phyloP scores from a whole-genome alignment of 495 filamentous ascomycete species.

The Podospora sp. region DNA sequence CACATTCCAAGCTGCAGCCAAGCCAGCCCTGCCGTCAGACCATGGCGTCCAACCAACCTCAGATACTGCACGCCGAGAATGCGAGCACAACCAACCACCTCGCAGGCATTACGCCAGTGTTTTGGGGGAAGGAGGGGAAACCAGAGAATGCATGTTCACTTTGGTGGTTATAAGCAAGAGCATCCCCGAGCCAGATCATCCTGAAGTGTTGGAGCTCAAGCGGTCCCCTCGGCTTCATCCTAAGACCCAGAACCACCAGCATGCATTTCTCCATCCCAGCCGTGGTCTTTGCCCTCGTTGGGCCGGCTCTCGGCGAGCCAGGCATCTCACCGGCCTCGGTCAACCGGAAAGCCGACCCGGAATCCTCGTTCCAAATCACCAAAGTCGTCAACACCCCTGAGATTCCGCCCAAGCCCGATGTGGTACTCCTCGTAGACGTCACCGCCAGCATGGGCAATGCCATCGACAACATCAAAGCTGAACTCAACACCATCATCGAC shows the following conservation, averaged over 20 bases:
- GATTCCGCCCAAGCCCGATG: constrained; percentile 18
- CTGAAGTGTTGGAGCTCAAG: not conserved
- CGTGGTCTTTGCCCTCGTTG: constrained; percentile 5
- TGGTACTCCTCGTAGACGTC: constrained; percentile 21
- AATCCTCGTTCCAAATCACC: constrained; percentile 14
- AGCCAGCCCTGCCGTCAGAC: not conserved
- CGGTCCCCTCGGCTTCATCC: not conserved
- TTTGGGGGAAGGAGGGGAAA: not conserved
- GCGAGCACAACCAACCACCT: not conserved
- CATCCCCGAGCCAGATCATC: not conserved
- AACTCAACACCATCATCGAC: constrained; percentile 16
- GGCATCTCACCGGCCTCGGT: constrained; percentile 15
- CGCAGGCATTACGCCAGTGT: not conserved
- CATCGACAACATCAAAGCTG: constrained; percentile 19
- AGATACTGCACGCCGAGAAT: not conserved
- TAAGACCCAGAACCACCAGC: not conserved
- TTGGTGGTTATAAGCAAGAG: too few species aligned
- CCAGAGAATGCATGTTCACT: too few species aligned
- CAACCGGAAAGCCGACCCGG: constrained; percentile 8
- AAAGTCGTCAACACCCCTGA: constrained; percentile 14
- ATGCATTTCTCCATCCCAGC: constrained; percentile 14
- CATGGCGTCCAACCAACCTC: not conserved
- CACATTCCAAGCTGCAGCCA: constrained; percentile 9
- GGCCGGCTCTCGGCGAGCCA: constrained; percentile 4
- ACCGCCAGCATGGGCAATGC: constrained; percentile 13